Percentiles rank a stretch among this genome's conserved stretches.
phyloP scores from a whole-genome alignment of 352 stramenopile genomes.

The Saprolegnia parasitica region DNA sequence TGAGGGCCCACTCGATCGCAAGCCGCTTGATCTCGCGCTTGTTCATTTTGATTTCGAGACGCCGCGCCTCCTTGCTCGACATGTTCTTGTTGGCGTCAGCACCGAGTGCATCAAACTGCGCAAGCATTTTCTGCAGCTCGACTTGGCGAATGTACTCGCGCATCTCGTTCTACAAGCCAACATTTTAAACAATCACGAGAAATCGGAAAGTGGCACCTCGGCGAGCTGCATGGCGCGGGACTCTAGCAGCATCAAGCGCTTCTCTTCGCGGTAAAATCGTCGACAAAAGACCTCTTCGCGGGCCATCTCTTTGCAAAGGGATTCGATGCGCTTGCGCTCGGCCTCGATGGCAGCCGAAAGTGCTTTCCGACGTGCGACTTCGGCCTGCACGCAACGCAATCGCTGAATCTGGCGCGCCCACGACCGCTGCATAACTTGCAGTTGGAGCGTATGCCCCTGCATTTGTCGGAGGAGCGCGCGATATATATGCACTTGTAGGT shows the following conservation, averaged over 20 bases:
- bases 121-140: conserved; percentile 65
- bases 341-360: conserved; percentile 45
- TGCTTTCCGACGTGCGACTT: conserved; percentile 52
- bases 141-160: conserved; percentile 57
- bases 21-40: conserved; percentile 77
- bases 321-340: conserved; percentile 43
- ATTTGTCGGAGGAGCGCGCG: conserved; percentile 36
- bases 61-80: conserved; percentile 60
- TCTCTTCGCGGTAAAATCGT: conserved; percentile 66
- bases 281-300: conserved; percentile 54
- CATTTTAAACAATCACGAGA: too few relatives aligned
- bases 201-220: conserved; percentile 4
- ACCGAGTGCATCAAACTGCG: conserved; percentile 65
- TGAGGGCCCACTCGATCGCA: conserved; percentile 61
- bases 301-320: conserved; percentile 55
- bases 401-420: conserved; percentile 51
- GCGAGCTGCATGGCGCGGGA: conserved; percentile 49
- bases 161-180: conserved; percentile 60
- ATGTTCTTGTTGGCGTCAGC: conserved; percentile 46
- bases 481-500: conserved; percentile 25
- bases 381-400: conserved; percentile 40
- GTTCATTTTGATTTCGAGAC: conserved; percentile 68
- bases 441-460: conserved; percentile 40
- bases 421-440: conserved; percentile 33
- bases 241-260: conserved; percentile 51